Base-by-base conservation (phyloP, 495 filamentous ascomycete genomes). In the Tirmania nivea region DNA sequence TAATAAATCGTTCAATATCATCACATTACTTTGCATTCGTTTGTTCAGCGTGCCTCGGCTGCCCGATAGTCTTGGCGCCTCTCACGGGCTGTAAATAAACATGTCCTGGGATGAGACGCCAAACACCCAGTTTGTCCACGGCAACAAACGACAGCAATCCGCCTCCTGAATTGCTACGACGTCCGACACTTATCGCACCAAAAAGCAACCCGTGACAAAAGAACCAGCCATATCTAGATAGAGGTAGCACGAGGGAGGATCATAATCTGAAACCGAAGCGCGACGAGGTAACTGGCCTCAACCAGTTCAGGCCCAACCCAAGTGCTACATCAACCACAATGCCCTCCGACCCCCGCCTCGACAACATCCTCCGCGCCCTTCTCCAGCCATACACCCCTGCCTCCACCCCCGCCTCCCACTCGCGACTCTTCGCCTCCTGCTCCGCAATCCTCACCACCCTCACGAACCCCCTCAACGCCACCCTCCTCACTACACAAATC, bases 381-480 rank as follows among this genome's bases (percentile, higher is more conserved):
- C 61, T 64, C 14, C 61, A 61, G 35, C 58, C 62, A 9, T 59
- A 59, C 25, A 31, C 25, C 7, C 25, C 25, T 7, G 3, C 25
- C 25, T 16, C 17, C n/a, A 37, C 17, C 17, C 37, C 31, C 48
- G n/a, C 21, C 25, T 2, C 48, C 2, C 16, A 50, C 14, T 50
- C 14, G n/a, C 83, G 81, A 52, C 75, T 97, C 54, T 78, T 90
- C 57, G 78, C 75, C 49, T 89, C 83, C 37, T 85, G 89, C 14
- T 79, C 82, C 31, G 79, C 83, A 25, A 77, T 97, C 31, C 71
- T 97, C 21, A 80, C 84, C 19, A 77, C 79, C 35, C 78, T 97
- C 39, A 78, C 77, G 35, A 97, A 97, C 59, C 90, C 88, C 10
- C 73, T 94, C 35, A 97, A 97, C 60, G 66, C 94, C 59, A 84